Evolutionary conservation across 257 asterid genomes (phyloP).

Genomic region (Fraxinus americana): DNA sequence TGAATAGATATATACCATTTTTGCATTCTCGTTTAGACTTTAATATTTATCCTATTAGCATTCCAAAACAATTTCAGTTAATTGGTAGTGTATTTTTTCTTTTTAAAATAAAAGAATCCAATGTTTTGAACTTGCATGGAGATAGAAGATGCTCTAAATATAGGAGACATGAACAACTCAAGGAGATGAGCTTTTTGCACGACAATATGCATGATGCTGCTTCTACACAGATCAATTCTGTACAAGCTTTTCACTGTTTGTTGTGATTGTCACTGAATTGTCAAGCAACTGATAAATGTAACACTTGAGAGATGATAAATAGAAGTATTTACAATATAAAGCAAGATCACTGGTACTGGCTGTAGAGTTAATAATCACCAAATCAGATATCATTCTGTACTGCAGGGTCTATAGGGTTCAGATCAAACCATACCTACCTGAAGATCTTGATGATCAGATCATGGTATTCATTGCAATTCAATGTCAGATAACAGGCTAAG

Average conservation of each 20-base stretch:
- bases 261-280: neutral
- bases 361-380: neutral
- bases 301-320: neutral
- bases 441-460: neutral
- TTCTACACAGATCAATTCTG: neutral
- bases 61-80: neutral
- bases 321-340: neutral
- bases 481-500: neutral
- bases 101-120: neutral
- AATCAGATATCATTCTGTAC: constrained; percentile 36
- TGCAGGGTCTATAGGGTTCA: constrained; percentile 24
- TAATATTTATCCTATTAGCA: neutral
- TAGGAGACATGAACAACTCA: neutral
- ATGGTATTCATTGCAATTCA: constrained; percentile 3
- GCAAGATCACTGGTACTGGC: neutral
- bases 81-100: neutral
- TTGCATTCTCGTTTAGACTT: constrained; percentile 30
- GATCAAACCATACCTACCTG: constrained; percentile 14
- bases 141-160: neutral
- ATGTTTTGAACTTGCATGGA: neutral
- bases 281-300: neutral
- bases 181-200: neutral
- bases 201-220: neutral
- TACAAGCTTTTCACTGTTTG: neutral
- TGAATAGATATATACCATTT: constrained; percentile 33